These are phyloP conservation scores for Astragalus glycyphyllos DNA, from an alignment of 306 rosid species.

Conservation along the genomic window DNA sequence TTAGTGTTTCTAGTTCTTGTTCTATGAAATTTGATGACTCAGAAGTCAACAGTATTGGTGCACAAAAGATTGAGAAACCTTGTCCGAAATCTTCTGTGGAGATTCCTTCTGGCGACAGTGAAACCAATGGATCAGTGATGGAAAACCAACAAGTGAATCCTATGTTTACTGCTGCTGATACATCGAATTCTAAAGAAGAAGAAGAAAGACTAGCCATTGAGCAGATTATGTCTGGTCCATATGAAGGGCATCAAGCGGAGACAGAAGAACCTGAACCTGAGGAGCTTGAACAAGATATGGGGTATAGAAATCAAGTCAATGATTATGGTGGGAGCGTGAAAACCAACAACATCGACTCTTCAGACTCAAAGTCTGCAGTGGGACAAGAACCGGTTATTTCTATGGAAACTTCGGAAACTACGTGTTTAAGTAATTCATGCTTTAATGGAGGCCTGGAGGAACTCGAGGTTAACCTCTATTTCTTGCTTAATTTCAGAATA, in stretches of 20 bases:
- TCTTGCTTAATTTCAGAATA: conserved; percentile 37
- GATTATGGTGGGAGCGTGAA: conserved; percentile 46
- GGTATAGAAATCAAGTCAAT: conserved; percentile 53
- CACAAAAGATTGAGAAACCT: conserved; percentile 45
- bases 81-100: conserved; percentile 49
- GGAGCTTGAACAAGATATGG: conserved; percentile 78
- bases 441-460: conserved; percentile 70
- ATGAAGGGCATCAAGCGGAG: conserved; percentile 57
- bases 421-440: conserved; percentile 43
- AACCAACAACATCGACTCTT: conserved; percentile 46
- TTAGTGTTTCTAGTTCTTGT: conserved; percentile 54
- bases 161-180: conserved; percentile 41
- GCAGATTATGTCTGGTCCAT: conserved; percentile 69
- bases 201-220: conserved; percentile 76
- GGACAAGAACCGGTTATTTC: conserved; percentile 46
- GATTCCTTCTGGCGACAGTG: conserved; percentile 53
- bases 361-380: conserved; percentile 44
- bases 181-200: conserved; percentile 53
- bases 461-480: conserved; percentile 75
- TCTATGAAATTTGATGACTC: conserved; percentile 53
- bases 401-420: conserved; percentile 38
- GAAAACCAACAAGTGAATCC: conserved; percentile 39
- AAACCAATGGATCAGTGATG: conserved; percentile 48
- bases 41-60: conserved; percentile 46
- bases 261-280: conserved; percentile 57